These are phyloP conservation scores for Lycium barbarum DNA, from an alignment of 257 asterid genomes.

Conservation along the genomic window DNA sequence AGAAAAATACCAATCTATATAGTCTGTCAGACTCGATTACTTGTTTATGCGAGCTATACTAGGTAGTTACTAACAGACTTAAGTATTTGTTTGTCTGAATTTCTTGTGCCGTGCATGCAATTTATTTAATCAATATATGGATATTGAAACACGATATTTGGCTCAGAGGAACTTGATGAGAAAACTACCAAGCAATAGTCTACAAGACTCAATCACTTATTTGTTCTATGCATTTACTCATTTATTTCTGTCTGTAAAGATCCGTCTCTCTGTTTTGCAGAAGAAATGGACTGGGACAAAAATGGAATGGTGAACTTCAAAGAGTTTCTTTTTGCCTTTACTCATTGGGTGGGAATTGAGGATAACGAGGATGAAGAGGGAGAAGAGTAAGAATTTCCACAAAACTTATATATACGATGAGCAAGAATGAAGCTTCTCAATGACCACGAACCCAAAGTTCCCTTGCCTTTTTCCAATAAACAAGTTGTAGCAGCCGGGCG, in stretches of 20 bases:
- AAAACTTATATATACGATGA: not conserved
- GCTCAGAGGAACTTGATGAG: not conserved
- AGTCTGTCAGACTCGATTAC: not conserved
- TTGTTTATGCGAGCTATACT: no score
- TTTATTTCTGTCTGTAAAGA: not conserved
- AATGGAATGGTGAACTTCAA: slow-evolving; percentile 90
- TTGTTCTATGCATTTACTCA: not conserved
- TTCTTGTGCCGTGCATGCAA: not conserved
- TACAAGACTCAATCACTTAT: not conserved
- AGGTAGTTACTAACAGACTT: no score
- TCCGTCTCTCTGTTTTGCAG: slow-evolving; percentile 48
- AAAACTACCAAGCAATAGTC: not conserved
- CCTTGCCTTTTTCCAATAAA: not conserved
- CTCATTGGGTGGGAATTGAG: slow-evolving; percentile 88
- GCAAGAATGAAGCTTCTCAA: slow-evolving; percentile 7
- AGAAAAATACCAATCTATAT: not conserved
- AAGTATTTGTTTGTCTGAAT: no score
- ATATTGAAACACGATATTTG: not conserved
- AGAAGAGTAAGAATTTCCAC: slow-evolving; percentile 35
- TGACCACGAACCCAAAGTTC: not conserved
- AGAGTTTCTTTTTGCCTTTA: slow-evolving; percentile 91
- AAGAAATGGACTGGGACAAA: slow-evolving; percentile 98
- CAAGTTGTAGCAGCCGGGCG: not conserved
- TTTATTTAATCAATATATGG: not conserved
- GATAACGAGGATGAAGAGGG: slow-evolving; percentile 65